Percentiles rank a stretch among this genome's conserved stretches.
These are phyloP conservation scores for Austroboletus niveus DNA, from an alignment of 1,284 basidiomycete genomes.

Conservation along the genomic window DNA sequence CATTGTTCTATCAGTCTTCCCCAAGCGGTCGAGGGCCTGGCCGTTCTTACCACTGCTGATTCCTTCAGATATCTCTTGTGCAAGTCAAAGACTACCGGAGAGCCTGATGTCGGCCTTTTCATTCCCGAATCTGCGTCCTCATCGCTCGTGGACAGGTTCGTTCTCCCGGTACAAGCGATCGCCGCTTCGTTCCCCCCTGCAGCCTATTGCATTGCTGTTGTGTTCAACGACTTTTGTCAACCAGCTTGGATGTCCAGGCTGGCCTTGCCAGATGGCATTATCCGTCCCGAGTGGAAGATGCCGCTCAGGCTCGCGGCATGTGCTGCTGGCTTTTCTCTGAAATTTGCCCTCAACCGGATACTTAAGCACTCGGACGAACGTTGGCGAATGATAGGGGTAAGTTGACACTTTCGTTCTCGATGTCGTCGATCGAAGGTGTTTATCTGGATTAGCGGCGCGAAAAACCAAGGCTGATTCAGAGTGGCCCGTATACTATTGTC, in stretches of 20 bases:
- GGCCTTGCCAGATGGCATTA: slow-evolving; percentile 23
- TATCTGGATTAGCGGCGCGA: slow-evolving; percentile 23
- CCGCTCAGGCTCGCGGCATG: slow-evolving; percentile 28
- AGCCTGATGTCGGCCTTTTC: slow-evolving; percentile 19
- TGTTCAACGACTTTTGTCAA: slow-evolving; percentile 31
- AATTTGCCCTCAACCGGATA: slow-evolving; percentile 12
- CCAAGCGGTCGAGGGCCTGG: slow-evolving; percentile 33
- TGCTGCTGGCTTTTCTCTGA: slow-evolving; percentile 20
- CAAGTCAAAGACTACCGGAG: slow-evolving; percentile 8
- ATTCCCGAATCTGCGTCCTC: slow-evolving; percentile 14
- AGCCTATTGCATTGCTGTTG: slow-evolving; percentile 26
- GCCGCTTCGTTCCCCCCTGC: slow-evolving; percentile 22
- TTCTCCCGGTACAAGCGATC: slow-evolving; percentile 31
- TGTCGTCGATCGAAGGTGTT: background rate
- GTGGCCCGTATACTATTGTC: slow-evolving; percentile 33
- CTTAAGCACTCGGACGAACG: slow-evolving; percentile 22
- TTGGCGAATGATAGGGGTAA: slow-evolving; percentile 32
- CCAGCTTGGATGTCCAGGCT: slow-evolving; percentile 32
- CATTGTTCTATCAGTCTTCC: slow-evolving; percentile 9
- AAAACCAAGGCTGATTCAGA: slow-evolving; percentile 28
- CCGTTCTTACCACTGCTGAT: slow-evolving; percentile 22
- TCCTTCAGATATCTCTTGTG: slow-evolving; percentile 16
- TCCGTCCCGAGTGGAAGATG: slow-evolving; percentile 16
- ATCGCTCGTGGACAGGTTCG: slow-evolving; percentile 24
- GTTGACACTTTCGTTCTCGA: background rate